Evolutionary conservation across 352 stramenopile species (phyloP).

Genomic region (Globisporangium splendens): DNA sequence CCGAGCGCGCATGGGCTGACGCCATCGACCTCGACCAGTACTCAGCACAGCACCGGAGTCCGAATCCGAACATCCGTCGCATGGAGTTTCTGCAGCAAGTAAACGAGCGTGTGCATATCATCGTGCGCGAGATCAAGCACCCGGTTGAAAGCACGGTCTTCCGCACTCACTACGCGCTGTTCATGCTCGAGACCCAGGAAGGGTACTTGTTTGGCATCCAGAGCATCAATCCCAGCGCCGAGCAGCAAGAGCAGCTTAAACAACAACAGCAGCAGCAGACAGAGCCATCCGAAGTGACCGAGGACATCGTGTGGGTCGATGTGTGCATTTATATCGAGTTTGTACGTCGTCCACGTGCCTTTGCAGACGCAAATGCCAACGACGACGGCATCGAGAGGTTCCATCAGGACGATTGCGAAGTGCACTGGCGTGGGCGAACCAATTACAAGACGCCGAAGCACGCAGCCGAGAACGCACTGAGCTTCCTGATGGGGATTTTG

Average conservation of each 20-base stretch:
- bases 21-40: constrained; percentile 23
- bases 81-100: constrained; percentile 36
- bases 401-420: constrained; percentile 16
- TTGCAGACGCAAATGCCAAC: neutral
- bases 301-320: constrained; percentile 35
- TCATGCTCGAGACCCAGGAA: constrained; percentile 16
- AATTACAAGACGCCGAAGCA: constrained; percentile 23
- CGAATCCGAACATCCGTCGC: constrained; percentile 21
- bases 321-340: constrained; percentile 27
- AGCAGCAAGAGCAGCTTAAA: constrained; percentile 8
- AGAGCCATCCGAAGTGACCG: neutral
- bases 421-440: constrained; percentile 17
- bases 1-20: constrained; percentile 23
- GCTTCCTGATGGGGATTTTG: constrained; percentile 16
- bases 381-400: neutral
- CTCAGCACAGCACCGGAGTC: constrained; percentile 4
- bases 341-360: constrained; percentile 6
- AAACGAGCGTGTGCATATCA: constrained; percentile 19
- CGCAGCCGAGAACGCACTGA: constrained; percentile 16
- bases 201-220: constrained; percentile 27
- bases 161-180: constrained; percentile 31
- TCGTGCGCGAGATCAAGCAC: constrained; percentile 32
- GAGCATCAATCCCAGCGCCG: constrained; percentile 28
- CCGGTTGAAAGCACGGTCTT: constrained; percentile 30
- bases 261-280: neutral